Evolutionary conservation across 495 filamentous ascomycete genomes (phyloP), one percentile per base, ranked within the genome.

Genomic region (Podospora conica): DNA sequence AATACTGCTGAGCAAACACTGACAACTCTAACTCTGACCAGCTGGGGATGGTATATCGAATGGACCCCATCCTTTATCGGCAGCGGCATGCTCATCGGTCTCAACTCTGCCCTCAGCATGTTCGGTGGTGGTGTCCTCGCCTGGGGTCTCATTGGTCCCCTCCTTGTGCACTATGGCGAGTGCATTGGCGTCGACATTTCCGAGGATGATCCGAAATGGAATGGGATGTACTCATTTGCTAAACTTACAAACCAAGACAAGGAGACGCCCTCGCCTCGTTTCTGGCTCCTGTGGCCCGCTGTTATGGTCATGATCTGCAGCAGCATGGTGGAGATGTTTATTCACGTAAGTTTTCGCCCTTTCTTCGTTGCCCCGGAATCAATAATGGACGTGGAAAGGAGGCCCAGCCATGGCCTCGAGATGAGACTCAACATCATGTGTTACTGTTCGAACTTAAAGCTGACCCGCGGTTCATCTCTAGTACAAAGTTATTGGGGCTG

Each of bases 51-150:
- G 87, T 78, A 80, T 63, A 78, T 86, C 53, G 86, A 88, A 68
- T 87, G 78, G 75, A 88, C 87, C 0, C 87, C 87, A 0, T 87
- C 87, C 40, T 89, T 90, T 72, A 88, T 89, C 65, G 87, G 87
- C 25, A 81, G 80, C 61, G 87, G 87, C 33, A 86, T 90, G 70
- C 80, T 90, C 54, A 85, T 89, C 67, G 87, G 87, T 65, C 79
- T 88, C 57, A 88, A 89, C 75, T 80, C 84, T 9, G 84, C 86
- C 48, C 81, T 88, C 68, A 88, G 85, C 60, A 83, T 89, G 79
- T 85, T 89, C 61, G 74, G 64, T 18, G 87, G 87, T 18, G 80
- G 80, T 23, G 69, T 90, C 24, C 74, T 87, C 22, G 86, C 87
- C 40, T 90, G 87, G 87, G 87, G 80, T 58, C 74, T 90, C 66